Percentiles rank a stretch among this genome's conserved stretches.
Conservation (phyloP, 768 basidiomycete species). For the Suillus paluster region DNA sequence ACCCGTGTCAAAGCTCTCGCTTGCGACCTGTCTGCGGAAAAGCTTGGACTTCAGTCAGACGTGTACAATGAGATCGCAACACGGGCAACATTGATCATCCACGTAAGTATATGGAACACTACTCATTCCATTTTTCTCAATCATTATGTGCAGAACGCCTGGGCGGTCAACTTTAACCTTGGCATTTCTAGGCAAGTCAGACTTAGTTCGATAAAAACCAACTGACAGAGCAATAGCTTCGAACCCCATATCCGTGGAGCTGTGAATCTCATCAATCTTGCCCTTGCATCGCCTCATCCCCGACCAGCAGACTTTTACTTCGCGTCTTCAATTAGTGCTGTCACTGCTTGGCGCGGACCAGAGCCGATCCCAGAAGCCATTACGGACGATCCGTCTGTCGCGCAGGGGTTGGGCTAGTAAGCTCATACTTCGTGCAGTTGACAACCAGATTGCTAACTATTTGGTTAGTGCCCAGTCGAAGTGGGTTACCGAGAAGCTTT, state of each 20-base stretch:
- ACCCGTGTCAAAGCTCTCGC: slow-evolving; percentile 45
- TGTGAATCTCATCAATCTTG: slow-evolving; percentile 53
- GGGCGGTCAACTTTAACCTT: slow-evolving; percentile 61
- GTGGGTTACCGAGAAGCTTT: slow-evolving; percentile 59
- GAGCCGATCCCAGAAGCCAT: slow-evolving; percentile 27
- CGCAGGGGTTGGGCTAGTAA: slow-evolving; percentile 40
- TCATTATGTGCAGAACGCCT: slow-evolving; percentile 47
- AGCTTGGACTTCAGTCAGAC: slow-evolving; percentile 44
- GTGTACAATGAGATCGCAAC: slow-evolving; percentile 41
- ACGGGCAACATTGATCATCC: slow-evolving; percentile 49
- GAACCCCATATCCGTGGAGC: slow-evolving; percentile 54
- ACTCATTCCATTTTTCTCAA: not conserved
- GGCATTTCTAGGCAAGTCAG: slow-evolving; percentile 28
- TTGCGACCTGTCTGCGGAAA: slow-evolving; percentile 43
- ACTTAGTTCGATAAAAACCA: not conserved
- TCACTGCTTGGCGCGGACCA: slow-evolving; percentile 24
- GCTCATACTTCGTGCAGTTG: not conserved
- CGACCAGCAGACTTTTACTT: slow-evolving; percentile 51
- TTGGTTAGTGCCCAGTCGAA: slow-evolving; percentile 39
- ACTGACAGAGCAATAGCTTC: slow-evolving; percentile 31
- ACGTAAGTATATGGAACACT: slow-evolving; percentile 32
- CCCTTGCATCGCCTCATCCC: slow-evolving; percentile 40
- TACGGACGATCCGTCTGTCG: slow-evolving; percentile 27
- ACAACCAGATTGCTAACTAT: not conserved
- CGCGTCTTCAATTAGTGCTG: slow-evolving; percentile 50